Conservation (phyloP, 176 grass and related monocot species). For the Aegilops umbellulata region DNA sequence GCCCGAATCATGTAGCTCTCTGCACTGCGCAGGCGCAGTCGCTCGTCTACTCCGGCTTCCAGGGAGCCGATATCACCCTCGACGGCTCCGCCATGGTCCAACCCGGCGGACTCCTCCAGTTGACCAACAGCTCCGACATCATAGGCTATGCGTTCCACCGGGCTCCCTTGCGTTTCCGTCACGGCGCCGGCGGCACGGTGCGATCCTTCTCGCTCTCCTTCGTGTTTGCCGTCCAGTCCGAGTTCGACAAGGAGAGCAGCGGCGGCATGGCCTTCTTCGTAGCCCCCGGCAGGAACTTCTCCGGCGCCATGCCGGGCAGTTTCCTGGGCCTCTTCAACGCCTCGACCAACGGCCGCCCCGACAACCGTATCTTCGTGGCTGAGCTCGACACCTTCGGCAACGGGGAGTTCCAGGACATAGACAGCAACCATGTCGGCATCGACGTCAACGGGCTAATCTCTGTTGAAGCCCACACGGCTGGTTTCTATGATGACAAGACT, state of each 20-base stretch:
- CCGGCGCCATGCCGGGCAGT: background rate
- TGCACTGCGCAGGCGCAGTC: background rate
- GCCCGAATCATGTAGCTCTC: background rate
- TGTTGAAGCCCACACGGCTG: background rate
- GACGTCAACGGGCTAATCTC: conserved; percentile 17
- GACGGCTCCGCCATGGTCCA: conserved; percentile 7
- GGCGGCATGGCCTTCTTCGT: background rate
- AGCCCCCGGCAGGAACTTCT: background rate
- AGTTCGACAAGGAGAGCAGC: background rate
- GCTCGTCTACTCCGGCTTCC: conserved; percentile 29
- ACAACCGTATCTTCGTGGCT: conserved; percentile 10
- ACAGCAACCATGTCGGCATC: conserved; percentile 34
- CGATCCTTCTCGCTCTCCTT: conserved; percentile 30
- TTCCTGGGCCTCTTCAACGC: conserved; percentile 22
- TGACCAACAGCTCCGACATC: background rate
- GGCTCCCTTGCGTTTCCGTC: background rate
- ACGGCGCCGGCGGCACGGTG: background rate
- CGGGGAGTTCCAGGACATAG: conserved; percentile 1
- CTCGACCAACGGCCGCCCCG: background rate
- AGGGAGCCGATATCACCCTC: background rate
- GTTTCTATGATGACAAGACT: background rate
- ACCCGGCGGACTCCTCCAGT: background rate
- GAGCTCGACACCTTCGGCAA: conserved; percentile 32
- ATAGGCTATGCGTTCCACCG: conserved; percentile 22
- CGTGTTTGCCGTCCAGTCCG: background rate